Evolutionary conservation across 257 asterid species (phyloP), one percentile per base, ranked within the genome.

Genomic region (Solanum medicagineum): DNA sequence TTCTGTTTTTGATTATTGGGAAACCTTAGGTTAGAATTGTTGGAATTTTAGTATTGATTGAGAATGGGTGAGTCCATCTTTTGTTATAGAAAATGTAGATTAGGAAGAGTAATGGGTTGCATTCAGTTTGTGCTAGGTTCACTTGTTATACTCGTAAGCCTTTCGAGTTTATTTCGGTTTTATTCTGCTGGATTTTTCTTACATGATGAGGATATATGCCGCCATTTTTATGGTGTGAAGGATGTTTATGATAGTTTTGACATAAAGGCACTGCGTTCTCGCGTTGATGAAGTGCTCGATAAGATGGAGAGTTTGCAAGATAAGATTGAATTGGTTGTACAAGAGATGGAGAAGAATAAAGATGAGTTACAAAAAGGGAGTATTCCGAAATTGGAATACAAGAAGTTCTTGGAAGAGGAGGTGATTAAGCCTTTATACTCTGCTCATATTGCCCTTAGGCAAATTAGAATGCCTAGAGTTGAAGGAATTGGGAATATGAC

Each of bases 401-500:
- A 91, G 90, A 92, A 86, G 22, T 95, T 88, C 85, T 65, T 95
- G 71, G 97, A 95, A 83, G 90, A 89, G 12, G 96, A 93, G 84
- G 96, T 95, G 19, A 95, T 95, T 63, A 85, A 92, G 91, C 99
- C 99, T 54, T 91, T 94, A 89, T 95, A 95, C 55, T 44, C 74
- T 15, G 97, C 97, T 75, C 98, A 94, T 86, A 96, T 96, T 71
- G 90, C 92, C 2, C 98, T 94, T 10, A 88, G 99, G 92, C 98
- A 94, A 74, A 93, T 96, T 69, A 89, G 98, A 3, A 80, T 96
- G 87, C 99, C 98, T 2, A 86, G 86, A 84, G 45, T 86, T 15
- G 92, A 85, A 62, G 85, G 80, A 47, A 77, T 73, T 15, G 89
- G 79, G 14, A 92, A 90, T 63, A 53, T 42, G 47, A 89, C 91